A percentile compares a stretch with the other conserved stretches of the same genome.
These are phyloP conservation scores for Fusarium sp. DNA, from an alignment of 2,329 filamentous ascomycete species.

Conservation along the genomic window DNA sequence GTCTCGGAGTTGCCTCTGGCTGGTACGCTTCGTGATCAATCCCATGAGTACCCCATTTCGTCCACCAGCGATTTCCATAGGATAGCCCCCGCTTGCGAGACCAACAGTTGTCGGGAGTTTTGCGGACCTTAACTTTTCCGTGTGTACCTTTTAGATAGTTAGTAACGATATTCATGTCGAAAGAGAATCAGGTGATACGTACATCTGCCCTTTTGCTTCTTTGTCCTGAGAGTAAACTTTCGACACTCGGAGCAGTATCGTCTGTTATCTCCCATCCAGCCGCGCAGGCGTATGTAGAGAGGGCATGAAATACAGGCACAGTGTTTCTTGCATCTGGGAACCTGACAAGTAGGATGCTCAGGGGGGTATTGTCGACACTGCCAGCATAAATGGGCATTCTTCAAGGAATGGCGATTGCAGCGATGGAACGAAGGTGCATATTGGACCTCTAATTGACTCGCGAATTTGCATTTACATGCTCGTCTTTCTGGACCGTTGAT, in stretches of 20 bases:
- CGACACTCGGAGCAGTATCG: conserved; percentile 8
- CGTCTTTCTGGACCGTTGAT: fast-evolving
- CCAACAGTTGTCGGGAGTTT: conserved; percentile 16
- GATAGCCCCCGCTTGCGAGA: not conserved
- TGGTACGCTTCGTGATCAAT: conserved; percentile 8
- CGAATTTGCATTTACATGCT: not conserved
- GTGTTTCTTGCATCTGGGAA: conserved; percentile 15
- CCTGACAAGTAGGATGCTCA: not conserved
- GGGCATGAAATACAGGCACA: conserved; percentile 19
- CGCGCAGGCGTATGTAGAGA: conserved; percentile 7
- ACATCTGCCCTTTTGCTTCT: conserved; percentile 11
- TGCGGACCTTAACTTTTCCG: not conserved
- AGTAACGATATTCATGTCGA: not conserved
- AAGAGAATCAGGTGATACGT: not conserved
- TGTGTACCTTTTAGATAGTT: conserved; percentile 8
- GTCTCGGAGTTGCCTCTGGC: not conserved
- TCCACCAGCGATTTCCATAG: conserved; percentile 17
- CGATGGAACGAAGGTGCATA: not conserved
- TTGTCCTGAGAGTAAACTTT: not conserved
- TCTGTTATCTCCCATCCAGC: conserved; percentile 5
- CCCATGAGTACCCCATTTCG: conserved; percentile 10
- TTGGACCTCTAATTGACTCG: fast-evolving
- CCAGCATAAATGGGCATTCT: not conserved
- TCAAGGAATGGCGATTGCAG: not conserved
- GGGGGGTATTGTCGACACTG: not conserved